Evolutionary conservation across 2,329 filamentous ascomycete species (phyloP), one percentile per base, ranked within the genome.

Genomic region (Periconia digitata): DNA sequence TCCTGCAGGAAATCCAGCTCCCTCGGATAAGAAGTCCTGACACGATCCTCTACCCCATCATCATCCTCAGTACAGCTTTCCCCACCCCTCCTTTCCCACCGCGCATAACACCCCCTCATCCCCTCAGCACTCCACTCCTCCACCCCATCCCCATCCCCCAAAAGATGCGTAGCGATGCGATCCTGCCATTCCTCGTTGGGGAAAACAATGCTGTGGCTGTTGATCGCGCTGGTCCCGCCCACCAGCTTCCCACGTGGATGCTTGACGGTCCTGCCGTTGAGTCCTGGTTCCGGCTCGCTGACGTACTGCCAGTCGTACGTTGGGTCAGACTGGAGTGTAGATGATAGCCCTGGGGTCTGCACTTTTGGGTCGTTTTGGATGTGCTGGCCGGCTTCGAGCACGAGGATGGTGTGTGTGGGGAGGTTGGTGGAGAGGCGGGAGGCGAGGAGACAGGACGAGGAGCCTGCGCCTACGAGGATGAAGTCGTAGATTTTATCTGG

Each of bases 161-260:
- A 37, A 39, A 60, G 53, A 32, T 47, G 43, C 8, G 47, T 43
- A 8, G 51, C 57, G 0, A 60, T 2, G 34, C 53, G 53, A 40
- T 60, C 53, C 17, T 60, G 55, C 53, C 53, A 60, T 24, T 60
- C 55, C 16, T 45, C 23, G 16, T 54, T 58, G 3, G 55, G 55
- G 22, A 54, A 60, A 2, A 60, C 53, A 17, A 57, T 50, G 21
- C 55, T 60, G 10, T 58, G 57, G 34, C 53, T 56, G 32, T 60
- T 60, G 20, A 58, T 60, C 17, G 55, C 56, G 50, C 55, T 58
- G 21, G 43, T 58, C 17, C 53, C 57, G 6, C 57, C 55, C 2
- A 57, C 51, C 29, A 58, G 20, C 35, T 53, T 60, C 12, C 55
- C 55, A 40, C 55, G 55, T 32, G 54, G 55, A 42, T 55, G 57